These are phyloP conservation scores for Thalassiosira sp. DNA, from an alignment of 352 stramenopile species.

Conservation along the genomic window DNA sequence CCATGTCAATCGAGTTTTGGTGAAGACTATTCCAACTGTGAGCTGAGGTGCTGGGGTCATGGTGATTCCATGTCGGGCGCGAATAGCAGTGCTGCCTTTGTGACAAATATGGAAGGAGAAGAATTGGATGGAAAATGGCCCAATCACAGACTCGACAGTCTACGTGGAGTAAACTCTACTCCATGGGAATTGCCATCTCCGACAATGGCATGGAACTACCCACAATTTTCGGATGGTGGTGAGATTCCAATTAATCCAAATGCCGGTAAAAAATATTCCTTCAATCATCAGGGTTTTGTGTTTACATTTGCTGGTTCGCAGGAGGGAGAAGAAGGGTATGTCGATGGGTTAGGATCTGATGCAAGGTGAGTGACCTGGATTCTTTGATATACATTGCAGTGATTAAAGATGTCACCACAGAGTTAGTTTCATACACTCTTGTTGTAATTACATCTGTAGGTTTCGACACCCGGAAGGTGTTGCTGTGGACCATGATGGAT, in stretches of 20 bases:
- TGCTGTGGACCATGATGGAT: constrained; percentile 88
- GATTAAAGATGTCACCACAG: not conserved
- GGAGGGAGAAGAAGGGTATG: constrained; percentile 81
- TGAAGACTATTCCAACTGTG: constrained; percentile 87
- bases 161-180: constrained; percentile 48
- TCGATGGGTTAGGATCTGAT: constrained; percentile 76
- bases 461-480: constrained; percentile 91
- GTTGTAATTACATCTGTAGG: constrained; percentile 5
- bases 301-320: constrained; percentile 87
- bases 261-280: constrained; percentile 40
- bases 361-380: constrained; percentile 81
- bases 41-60: constrained; percentile 91
- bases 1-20: constrained; percentile 73
- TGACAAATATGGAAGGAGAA: constrained; percentile 28
- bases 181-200: constrained; percentile 48
- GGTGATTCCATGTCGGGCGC: constrained; percentile 22
- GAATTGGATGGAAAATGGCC: constrained; percentile 33
- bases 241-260: constrained; percentile 49
- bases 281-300: constrained; percentile 88
- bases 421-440: not conserved
- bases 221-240: constrained; percentile 23
- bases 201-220: constrained; percentile 60
- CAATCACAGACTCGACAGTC: constrained; percentile 39
- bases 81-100: constrained; percentile 24
- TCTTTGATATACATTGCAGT: not conserved